Base-by-base conservation (phyloP, 2,329 filamentous ascomycete species). In the Botrytis sinoallii region DNA sequence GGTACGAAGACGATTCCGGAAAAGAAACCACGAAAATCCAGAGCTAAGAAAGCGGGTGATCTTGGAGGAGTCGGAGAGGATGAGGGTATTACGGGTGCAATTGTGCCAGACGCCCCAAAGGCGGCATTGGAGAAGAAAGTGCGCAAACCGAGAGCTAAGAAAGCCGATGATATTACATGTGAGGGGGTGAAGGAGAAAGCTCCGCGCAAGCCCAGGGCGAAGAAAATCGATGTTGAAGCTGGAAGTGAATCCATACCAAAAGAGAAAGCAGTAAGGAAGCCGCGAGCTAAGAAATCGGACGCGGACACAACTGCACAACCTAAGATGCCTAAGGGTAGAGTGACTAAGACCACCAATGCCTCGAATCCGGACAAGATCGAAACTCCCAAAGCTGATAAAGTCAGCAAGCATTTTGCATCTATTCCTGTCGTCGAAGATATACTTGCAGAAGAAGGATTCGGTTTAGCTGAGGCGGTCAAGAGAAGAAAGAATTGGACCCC, bases 401-500 rank as follows among this genome's bases (percentile, higher is more conserved):
- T 66, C 16, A 74, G 64, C 42, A 74, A 66, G 42, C 64, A 74
- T 70, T 74, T 73, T 59, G 32, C 42, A 46, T n/a, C 40, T 9
- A 44, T 48, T 38, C 55, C 55, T 7, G 25, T 42, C 9, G 32
- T 48, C 20, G 59, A 75, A 64, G 55, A 70, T 25, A 25, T 42
- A 20, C 55, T 68, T 42, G 67, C 44, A 61, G 76, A 76, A 7
- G n/a, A 75, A 16, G 75, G 76, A 42, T 75, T 59, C 68, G 78
- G 77, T 16, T 73, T 82, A 25, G 74, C 74, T 7, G 76, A 78
- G 64, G 92, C 91, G 12, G 80, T 87, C 40, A 84, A 83, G 64
- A 85, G 92, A 74, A 86, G 89, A 74, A 79, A 83, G 22, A 86
- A 90, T 74, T 94, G 92, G 92, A 94, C 92, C 1, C 92, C 91